Base-by-base conservation (phyloP, 1,284 basidiomycete genomes). In the Mixia osmundae region DNA sequence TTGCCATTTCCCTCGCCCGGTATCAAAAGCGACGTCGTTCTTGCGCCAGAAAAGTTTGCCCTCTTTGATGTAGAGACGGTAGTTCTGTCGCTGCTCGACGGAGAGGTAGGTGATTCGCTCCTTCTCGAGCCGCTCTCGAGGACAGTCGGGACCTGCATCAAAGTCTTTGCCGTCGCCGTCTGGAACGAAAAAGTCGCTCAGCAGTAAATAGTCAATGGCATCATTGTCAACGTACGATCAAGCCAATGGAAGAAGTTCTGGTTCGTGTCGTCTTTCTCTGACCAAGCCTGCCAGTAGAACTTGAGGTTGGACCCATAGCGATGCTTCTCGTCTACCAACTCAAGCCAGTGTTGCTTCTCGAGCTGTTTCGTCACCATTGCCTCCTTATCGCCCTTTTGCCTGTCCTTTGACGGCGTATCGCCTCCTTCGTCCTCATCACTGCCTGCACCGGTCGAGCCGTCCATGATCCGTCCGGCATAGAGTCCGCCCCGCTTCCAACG, bases 161-260 rank as follows among this genome's bases (percentile, higher is more conserved):
- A 78, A 48, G 16, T 67, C 52, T 47, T 71, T 73, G 2, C 75
- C 76, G 1, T 56, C 65, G 0, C 76, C 76, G 34, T 62, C 52
- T 39, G 37, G 27, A n/a, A 10, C 25, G 4, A 29, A 7, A 35
- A 31, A 31, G 8, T 8, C 20, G 9, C 24, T 4, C 23, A 16
- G 18, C 37, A 36, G 21, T 19, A 14, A 23, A n/a, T 16, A 16
- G 11, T 28, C 2, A 5, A 3, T 15, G 0, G 15, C 3, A 21
- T n/a, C 4, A 36, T 16, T 5, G 4, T n/a, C 19, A 24, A 14
- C 5, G 2, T 3, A 16, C 33, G 21, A 8, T 39, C 54, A 33
- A 41, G 67, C 70, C 72, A 76, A 47, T 61, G 59, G 56, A 76
- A 77, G 51, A 77, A 76, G 52, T 75, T 76, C 36, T 74, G 69